Percentiles rank a stretch among this genome's conserved stretches.
phyloP scores from a whole-genome alignment of 1,284 basidiomycete species.

The Trichosporon sp. region DNA sequence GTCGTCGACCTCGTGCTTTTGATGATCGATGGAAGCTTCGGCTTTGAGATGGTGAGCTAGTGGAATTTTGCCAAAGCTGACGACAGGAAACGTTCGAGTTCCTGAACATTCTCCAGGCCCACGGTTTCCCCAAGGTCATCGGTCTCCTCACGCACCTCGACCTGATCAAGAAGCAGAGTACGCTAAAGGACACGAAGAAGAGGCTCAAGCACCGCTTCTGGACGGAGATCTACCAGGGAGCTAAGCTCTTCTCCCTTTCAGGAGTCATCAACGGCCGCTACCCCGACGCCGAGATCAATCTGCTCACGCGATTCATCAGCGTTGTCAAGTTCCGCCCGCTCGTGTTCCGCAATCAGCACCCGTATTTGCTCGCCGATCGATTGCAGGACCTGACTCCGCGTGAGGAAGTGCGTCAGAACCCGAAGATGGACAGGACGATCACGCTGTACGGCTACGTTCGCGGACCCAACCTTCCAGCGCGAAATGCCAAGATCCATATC shows the following conservation, averaged over 20 bases:
- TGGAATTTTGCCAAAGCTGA: not conserved
- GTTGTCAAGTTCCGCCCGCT: conserved; percentile 99
- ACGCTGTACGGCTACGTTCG: conserved; percentile 93
- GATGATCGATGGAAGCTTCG: conserved; percentile 97
- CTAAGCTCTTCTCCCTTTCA: conserved; percentile 96
- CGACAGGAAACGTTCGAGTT: conserved; percentile 96
- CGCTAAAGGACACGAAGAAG: conserved; percentile 88
- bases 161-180: conserved; percentile 87
- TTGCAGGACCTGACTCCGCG: conserved; percentile 90
- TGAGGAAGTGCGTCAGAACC: conserved; percentile 72
- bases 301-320: conserved; percentile 89
- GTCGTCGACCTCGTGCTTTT: conserved; percentile 92
- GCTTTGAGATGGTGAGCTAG: conserved; percentile 86
- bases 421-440: conserved; percentile 75
- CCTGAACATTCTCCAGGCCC: conserved; percentile 90
- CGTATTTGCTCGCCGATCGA: conserved; percentile 93
- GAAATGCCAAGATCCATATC: conserved; percentile 80
- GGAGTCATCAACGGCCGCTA: conserved; percentile 98
- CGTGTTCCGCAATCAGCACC: conserved; percentile 87
- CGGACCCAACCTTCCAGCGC: conserved; percentile 75
- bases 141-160: conserved; percentile 94
- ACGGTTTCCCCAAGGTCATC: conserved; percentile 98
- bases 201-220: conserved; percentile 98
- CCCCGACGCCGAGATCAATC: conserved; percentile 93
- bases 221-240: conserved; percentile 98